Evolutionary conservation across 2,329 filamentous ascomycete genomes (phyloP).

Genomic region (Colletotrichum navitas): DNA sequence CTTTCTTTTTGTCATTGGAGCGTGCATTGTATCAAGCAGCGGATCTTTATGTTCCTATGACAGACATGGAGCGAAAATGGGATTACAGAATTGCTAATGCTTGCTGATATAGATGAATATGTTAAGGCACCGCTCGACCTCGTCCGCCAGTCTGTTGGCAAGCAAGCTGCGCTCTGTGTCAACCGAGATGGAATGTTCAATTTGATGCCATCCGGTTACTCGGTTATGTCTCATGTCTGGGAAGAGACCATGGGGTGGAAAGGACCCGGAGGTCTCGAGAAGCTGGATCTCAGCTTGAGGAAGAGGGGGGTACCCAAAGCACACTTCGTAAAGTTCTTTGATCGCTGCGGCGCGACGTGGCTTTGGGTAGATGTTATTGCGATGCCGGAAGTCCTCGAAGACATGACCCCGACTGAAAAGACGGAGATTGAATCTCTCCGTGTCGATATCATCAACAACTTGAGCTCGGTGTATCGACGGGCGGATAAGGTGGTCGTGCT

Average conservation of each 20-base stretch:
- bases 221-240: constrained; percentile 2
- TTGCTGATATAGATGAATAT: neutral
- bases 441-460: neutral
- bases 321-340: neutral
- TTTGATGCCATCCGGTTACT: neutral
- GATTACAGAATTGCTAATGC: too few relatives aligned
- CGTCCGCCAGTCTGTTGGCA: neutral
- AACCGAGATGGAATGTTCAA: neutral
- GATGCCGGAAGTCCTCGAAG: neutral
- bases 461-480: neutral
- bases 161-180: neutral
- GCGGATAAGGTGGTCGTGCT: neutral
- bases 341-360: neutral
- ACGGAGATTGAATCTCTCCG: neutral
- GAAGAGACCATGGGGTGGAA: neutral
- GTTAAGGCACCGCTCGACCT: neutral
- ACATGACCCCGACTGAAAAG: neutral
- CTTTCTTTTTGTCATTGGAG: neutral
- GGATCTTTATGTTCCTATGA: too few relatives aligned
- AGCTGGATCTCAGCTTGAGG: neutral
- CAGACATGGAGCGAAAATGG: too few relatives aligned
- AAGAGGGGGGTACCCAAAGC: neutral
- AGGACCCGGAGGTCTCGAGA: neutral
- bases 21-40: too few relatives aligned
- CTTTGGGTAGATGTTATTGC: neutral